Conservation (phyloP, 2,329 filamentous ascomycete species). For the Hypoxylon sp. region DNA sequence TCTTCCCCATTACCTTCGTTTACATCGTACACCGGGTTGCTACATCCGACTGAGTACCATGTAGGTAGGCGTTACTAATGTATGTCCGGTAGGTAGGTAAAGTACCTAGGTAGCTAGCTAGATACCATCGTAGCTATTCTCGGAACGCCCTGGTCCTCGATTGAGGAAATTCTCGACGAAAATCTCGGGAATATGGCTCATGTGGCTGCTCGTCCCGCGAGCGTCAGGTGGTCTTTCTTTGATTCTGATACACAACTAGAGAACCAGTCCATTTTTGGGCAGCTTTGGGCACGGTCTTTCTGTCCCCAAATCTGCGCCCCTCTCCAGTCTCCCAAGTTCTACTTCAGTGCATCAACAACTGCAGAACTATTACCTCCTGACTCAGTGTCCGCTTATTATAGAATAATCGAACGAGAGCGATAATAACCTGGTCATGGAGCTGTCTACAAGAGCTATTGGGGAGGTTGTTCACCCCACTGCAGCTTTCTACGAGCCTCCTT, state of each 20-base stretch:
- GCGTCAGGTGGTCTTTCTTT: conserved; percentile 16
- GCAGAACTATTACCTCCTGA: conserved; percentile 8
- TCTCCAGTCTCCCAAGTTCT: conserved; percentile 14
- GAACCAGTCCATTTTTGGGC: conserved; percentile 23
- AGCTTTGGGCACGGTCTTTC: conserved; percentile 33
- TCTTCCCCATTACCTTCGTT: conserved; percentile 1
- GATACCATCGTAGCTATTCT: conserved; percentile 1
- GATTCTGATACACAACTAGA: conserved; percentile 26
- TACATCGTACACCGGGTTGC: conserved; percentile 25
- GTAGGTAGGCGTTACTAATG: conserved; percentile 15
- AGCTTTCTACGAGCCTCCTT: conserved; percentile 56
- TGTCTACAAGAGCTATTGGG: conserved; percentile 65
- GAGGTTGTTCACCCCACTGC: conserved; percentile 71
- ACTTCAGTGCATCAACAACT: conserved; percentile 8
- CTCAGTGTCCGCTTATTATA: conserved; percentile 5
- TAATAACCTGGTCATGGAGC: conserved; percentile 61
- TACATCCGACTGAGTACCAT: conserved; percentile 25
- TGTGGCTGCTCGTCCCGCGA: conserved; percentile 20
- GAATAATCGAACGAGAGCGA: conserved; percentile 22
- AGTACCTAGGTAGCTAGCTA: conserved; percentile 11
- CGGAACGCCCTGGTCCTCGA: conserved; percentile 10
- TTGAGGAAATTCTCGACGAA: conserved; percentile 18
- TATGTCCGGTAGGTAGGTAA: conserved; percentile 15
- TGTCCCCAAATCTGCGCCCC: conserved; percentile 26
- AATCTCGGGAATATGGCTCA: conserved; percentile 28